Evolutionary conservation across 306 rosid genomes (phyloP), one percentile per base, ranked within the genome.

Genomic region (Datisca glomerata): DNA sequence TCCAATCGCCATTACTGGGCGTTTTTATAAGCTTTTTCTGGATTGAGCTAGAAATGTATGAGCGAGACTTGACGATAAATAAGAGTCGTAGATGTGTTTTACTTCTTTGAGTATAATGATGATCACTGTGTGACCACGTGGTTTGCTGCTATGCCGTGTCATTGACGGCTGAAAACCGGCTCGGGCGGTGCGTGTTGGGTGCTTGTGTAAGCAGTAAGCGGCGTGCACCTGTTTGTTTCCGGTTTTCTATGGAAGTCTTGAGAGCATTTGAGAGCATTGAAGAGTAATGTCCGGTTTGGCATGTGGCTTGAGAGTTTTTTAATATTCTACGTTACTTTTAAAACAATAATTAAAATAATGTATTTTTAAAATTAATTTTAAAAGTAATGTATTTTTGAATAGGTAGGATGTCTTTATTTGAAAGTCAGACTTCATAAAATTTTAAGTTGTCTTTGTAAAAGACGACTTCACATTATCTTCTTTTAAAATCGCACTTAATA

Each of bases 121-220:
- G 74, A 56, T 13, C 28, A 0, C 13, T 64, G 55, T 67, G 8
- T 6, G 23, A 38, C 52, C 93, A 67, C 81, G 68, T 70, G 54
- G 25, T 4, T 11, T 2, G 23, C 12, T 28, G 39, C 25, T 1
- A 16, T 33, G 56, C 36, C 71, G 61, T 61, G 55, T 41, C n/a
- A 6, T 12, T 6, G 45, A 57, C 46, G 55, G 24, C 40, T 32
- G 47, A 46, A 40, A 7, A 57, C 55, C 49, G 46, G 56, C 28
- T 41, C 34, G 53, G 57, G 41, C 28, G 66, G 67, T 60, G 60
- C 57, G 20, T 61, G 65, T 60, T 37, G 23, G 52, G 60, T 24
- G 49, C 43, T 31, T 16, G 12, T 15, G n/a, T n/a, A n/a, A n/a
- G n/a, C n/a, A 9, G 51, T 13, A 24, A 32, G 47, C 46, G 45